Evolutionary conservation across 495 filamentous ascomycete genomes (phyloP), one percentile per base, ranked within the genome.

Genomic region (Sabuloglossum arenarium): DNA sequence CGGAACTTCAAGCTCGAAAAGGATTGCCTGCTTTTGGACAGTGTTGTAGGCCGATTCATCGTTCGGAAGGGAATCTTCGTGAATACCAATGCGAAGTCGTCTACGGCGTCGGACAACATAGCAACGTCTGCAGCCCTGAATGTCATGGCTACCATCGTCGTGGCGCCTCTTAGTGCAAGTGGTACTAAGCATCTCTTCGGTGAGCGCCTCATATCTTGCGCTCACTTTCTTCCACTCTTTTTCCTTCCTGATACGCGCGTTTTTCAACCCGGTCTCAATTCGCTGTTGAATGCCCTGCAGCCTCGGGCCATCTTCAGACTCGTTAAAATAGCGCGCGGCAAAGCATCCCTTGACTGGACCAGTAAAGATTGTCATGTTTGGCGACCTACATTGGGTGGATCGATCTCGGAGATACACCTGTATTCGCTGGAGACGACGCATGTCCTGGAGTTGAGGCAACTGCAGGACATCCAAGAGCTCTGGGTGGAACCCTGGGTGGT

Each of bases 381-480:
- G 30, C 12, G 32, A 54, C 11, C 27, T 37, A 23, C 59, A 59
- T 0, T 54, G 5, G 0, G 2, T 56, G 56, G 63, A 64, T 43
- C 76, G 67, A 0, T 50, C n/a, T 0, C 59, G 37, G 29, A 82
- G 59, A 56, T 81, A 71, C 0, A 19, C 47, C 45, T 80, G 75
- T 16, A 81, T 68, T 0, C 54, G 24, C 12, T 70, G 67, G 0
- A 79, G 66, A 0, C 74, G 73, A 4, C 58, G 32, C 71, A 82
- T 71, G 23, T 73, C 69, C n/a, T 58, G 50, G 1, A 64, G 58
- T 0, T 54, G 55, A 6, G 71, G 59, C 0, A 79, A 59, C 6
- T 75, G 74, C 16, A 82, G 61, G 5, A 70, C 65, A 60, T 79
- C 69, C 25, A 82, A 61, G 0, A 75, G 58, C n/a, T 72, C 63